These are phyloP conservation scores for Alternaria incomplexa DNA, from an alignment of 2,329 filamentous ascomycete genomes.

Conservation along the genomic window DNA sequence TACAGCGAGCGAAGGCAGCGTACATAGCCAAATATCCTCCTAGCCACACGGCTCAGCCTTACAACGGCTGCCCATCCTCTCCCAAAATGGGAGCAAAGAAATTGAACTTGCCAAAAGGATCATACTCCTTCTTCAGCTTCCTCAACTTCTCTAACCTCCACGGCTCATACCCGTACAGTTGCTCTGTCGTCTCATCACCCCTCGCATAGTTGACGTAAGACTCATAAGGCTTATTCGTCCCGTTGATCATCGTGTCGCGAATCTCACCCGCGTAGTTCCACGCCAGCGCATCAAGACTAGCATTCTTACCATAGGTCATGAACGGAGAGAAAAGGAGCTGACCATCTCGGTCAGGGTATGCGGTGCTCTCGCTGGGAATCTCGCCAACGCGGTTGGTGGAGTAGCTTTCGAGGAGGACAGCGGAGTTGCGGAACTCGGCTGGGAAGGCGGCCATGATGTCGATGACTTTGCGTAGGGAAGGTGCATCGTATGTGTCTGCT, in stretches of 20 bases:
- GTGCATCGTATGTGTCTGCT: constrained; percentile 8
- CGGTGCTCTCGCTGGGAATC: constrained; percentile 21
- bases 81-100: constrained; percentile 35
- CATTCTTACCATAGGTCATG: constrained; percentile 20
- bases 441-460: constrained; percentile 21
- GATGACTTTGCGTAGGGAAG: constrained; percentile 18
- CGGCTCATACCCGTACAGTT: constrained; percentile 42
- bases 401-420: constrained; percentile 28
- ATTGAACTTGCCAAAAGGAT: constrained; percentile 39
- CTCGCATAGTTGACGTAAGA: constrained; percentile 46
- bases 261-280: constrained; percentile 15
- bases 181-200: constrained; percentile 36
- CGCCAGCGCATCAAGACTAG: constrained; percentile 19
- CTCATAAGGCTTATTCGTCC: constrained; percentile 8
- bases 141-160: constrained; percentile 43
- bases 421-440: constrained; percentile 7
- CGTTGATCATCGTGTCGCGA: constrained; percentile 13
- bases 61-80: not conserved
- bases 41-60: not conserved
- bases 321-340: constrained; percentile 19
- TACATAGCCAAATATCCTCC: not conserved
- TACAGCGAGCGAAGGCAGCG: not conserved
- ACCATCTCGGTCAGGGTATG: constrained; percentile 23
- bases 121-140: constrained; percentile 41
- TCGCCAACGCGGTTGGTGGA: constrained; percentile 17